Conservation (phyloP, 140 eudicot species). For the Senecio squalidus region DNA sequence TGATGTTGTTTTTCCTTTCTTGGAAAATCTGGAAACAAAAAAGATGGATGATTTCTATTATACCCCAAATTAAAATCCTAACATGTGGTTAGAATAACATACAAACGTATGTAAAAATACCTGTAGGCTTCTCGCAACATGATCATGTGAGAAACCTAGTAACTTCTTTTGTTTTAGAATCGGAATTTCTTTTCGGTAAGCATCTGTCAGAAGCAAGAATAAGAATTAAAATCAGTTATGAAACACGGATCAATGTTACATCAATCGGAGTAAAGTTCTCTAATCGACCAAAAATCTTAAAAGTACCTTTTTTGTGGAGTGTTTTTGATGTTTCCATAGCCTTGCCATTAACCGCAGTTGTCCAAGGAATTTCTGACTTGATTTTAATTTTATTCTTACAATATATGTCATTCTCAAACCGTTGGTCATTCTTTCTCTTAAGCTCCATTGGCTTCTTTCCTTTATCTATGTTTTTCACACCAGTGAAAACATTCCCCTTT, state of each 20-base stretch:
- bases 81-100: background rate
- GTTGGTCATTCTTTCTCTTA: background rate
- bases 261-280: too few species aligned
- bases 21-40: background rate
- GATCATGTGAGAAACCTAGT: slow-evolving; percentile 18
- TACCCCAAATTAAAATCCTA: background rate
- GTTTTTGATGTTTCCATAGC: too few species aligned
- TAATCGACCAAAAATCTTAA: too few species aligned
- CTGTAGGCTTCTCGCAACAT: slow-evolving; percentile 22
- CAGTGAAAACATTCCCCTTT: slow-evolving; percentile 3
- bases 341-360: slow-evolving; percentile 7
- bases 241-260: too few species aligned
- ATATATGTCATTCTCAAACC: background rate
- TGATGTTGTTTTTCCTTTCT: too few species aligned
- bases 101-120: slow-evolving; percentile 5
- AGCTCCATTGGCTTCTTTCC: slow-evolving; percentile 9
- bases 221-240: too few species aligned
- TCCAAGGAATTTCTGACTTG: slow-evolving; percentile 10
- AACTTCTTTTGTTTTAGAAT: slow-evolving; percentile 18
- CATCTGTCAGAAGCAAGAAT: background rate
- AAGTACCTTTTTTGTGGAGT: too few species aligned
- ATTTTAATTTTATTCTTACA: background rate
- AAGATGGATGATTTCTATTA: background rate
- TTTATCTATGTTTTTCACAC: background rate
- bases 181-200: slow-evolving; percentile 10